phyloP scores from a whole-genome alignment of 768 basidiomycete genomes.

The Sporobolomyces pararoseus region DNA sequence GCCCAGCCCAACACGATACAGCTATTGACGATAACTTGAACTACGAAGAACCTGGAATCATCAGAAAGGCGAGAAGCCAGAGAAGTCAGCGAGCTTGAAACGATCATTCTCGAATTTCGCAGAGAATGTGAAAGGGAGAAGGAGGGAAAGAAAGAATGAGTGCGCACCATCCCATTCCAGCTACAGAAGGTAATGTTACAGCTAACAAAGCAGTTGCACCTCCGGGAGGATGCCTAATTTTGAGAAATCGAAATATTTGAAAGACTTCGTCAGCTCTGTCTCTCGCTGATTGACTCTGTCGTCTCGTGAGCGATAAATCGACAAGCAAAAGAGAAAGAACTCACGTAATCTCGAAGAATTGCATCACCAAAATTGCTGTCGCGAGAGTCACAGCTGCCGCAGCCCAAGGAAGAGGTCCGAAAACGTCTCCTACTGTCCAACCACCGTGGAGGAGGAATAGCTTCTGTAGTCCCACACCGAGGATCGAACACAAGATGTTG shows the following conservation, averaged over 20 bases:
- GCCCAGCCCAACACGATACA: slow-evolving; percentile 32
- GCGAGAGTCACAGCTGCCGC: slow-evolving; percentile 16
- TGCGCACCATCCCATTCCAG: slow-evolving; percentile 21
- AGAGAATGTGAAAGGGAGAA: neutral
- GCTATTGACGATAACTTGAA: slow-evolving; percentile 3
- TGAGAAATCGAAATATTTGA: neutral
- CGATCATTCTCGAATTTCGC: too few species aligned
- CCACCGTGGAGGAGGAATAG: slow-evolving; percentile 10
- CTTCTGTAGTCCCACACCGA: slow-evolving; percentile 24
- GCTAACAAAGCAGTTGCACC: slow-evolving; percentile 27
- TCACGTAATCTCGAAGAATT: slow-evolving; percentile 29
- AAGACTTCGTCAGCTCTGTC: too few species aligned
- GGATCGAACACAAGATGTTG: slow-evolving; percentile 19
- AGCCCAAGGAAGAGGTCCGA: slow-evolving; percentile 19
- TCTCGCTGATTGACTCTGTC: too few species aligned
- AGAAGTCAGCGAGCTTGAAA: too few species aligned
- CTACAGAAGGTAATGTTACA: slow-evolving; percentile 16
- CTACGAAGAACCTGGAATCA: slow-evolving; percentile 22
- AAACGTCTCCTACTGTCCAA: slow-evolving; percentile 20
- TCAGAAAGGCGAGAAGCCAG: too few species aligned
- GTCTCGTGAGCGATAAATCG: too few species aligned
- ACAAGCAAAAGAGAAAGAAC: too few species aligned
- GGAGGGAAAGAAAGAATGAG: neutral
- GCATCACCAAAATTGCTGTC: slow-evolving; percentile 24
- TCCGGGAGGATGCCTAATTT: slow-evolving; percentile 15